Conservation (phyloP, 257 asterid species). For the Primulina eburnea region DNA sequence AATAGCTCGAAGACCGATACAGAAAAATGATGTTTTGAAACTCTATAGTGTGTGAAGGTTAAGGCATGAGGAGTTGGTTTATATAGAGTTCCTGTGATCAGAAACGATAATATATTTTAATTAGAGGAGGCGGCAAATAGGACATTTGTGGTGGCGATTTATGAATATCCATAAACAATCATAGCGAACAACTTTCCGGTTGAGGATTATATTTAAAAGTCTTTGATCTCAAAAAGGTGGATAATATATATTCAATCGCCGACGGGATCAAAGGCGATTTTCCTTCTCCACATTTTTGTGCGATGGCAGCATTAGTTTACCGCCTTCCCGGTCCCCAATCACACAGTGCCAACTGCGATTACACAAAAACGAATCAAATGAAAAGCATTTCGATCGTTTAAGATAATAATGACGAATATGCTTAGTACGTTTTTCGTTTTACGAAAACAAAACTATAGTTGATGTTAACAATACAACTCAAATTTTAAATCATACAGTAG, state of each 20-base stretch:
- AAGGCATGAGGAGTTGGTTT: slow-evolving; percentile 2
- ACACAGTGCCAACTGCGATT: background rate
- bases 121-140: background rate
- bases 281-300: background rate
- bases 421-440: too few species aligned
- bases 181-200: background rate
- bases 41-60: slow-evolving; percentile 1
- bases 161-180: background rate
- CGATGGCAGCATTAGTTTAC: background rate
- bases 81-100: slow-evolving; percentile 13
- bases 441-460: too few species aligned
- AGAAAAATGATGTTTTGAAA: background rate
- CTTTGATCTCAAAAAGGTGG: background rate
- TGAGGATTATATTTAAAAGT: background rate
- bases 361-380: too few species aligned
- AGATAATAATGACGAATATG: too few species aligned
- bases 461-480: too few species aligned
- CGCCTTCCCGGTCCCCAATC: too few species aligned
- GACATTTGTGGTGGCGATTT: background rate
- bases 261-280: background rate
- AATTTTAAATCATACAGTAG: too few species aligned
- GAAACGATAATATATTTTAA: slow-evolving; percentile 10
- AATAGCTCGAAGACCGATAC: background rate
- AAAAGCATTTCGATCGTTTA: background rate
- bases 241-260: background rate